Evolutionary conservation across 371 early-diverging fungal genomes (phyloP), one percentile per base, ranked within the genome.

Genomic region (Mortierella polycephala): DNA sequence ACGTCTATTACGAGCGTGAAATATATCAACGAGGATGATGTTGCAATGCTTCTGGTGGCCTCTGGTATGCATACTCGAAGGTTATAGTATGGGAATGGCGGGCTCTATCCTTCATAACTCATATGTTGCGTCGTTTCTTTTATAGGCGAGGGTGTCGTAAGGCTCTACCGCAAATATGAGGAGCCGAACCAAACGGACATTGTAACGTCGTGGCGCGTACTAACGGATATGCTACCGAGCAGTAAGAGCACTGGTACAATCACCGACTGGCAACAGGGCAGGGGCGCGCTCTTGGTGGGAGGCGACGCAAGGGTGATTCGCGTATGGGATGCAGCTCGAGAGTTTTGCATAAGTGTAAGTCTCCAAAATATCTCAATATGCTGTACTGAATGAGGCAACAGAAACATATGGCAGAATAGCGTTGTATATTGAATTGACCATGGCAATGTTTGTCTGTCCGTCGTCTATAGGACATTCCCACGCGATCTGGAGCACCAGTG

Each of bases 1-100:
- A 92, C 82, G 85, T 59, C 76, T 0, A 90, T 96, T 51, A 89
- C 95, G 0, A 89, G 89, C 59, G 66, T 97, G 75, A 90, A 93
- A 55, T 90, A 96, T 64, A 88, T 98, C 21, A 98, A 98, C 77
- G 96, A 97, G 77, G 93, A 95, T 51, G 96, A 96, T 68, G 85
- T 90, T 39, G 90, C 94, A 11, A 77, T 96, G 80, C 83, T 98
- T 57, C 72, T 95, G 54, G 92, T 91, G 7, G 97, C 91, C 13
- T 91, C 94, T 70, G 90, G 92, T 90, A 85, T 51, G 57, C 72
- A 12, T 11, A 16, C 14, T 30, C 23, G 3, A 30, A 30, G 30
- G 30, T 30, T 30, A 30, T 30, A 30, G 1, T 30, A 30, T 30
- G 30, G 30, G 30, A 30, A 30, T 30, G 30, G 4, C 30, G 30